Evolutionary conservation across 2,329 filamentous ascomycete species (phyloP).

Genomic region (Blastomyces parvus): DNA sequence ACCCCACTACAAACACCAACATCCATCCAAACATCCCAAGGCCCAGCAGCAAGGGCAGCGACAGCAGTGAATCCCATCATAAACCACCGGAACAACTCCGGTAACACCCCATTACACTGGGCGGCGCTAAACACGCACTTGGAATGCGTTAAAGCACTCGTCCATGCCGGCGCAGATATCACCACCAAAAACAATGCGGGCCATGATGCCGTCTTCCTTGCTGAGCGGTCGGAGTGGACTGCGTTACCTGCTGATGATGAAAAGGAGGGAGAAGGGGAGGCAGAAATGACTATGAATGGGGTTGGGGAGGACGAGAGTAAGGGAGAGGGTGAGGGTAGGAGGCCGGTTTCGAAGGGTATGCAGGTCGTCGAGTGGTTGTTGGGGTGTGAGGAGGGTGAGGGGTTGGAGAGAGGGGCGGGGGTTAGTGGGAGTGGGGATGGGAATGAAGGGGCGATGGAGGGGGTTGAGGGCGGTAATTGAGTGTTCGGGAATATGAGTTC

Average conservation of each 20-base stretch:
- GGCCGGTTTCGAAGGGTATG: slow-evolving; percentile 28
- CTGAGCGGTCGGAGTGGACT: slow-evolving; percentile 59
- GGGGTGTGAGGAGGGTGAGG: slow-evolving; percentile 29
- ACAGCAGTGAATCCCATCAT: slow-evolving; percentile 24
- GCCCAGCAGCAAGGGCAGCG: slow-evolving; percentile 14
- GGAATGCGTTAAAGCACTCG: slow-evolving; percentile 64
- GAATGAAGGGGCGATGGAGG: slow-evolving; percentile 11
- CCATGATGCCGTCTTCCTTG: slow-evolving; percentile 67
- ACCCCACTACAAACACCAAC: not conserved
- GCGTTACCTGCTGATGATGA: slow-evolving; percentile 35
- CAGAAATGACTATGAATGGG: slow-evolving; percentile 16
- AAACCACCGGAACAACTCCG: slow-evolving; percentile 60
- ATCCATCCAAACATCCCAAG: slow-evolving; percentile 9
- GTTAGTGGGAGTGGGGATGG: slow-evolving; percentile 12
- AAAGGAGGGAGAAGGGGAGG: slow-evolving; percentile 18
- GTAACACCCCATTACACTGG: slow-evolving; percentile 92
- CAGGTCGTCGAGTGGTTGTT: slow-evolving; percentile 37
- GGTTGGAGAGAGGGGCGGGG: slow-evolving; percentile 23
- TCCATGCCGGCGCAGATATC: slow-evolving; percentile 67
- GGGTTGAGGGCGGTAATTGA: not conserved
- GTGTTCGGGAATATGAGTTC: not conserved
- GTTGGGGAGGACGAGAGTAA: slow-evolving; percentile 9
- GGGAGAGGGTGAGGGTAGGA: slow-evolving; percentile 13
- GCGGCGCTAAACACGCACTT: slow-evolving; percentile 83
- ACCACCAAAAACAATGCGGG: slow-evolving; percentile 73